Percentiles rank a stretch among this genome's conserved stretches.
Evolutionary conservation across 257 asterid genomes (phyloP).

Genomic region (Primulina eburnea): DNA sequence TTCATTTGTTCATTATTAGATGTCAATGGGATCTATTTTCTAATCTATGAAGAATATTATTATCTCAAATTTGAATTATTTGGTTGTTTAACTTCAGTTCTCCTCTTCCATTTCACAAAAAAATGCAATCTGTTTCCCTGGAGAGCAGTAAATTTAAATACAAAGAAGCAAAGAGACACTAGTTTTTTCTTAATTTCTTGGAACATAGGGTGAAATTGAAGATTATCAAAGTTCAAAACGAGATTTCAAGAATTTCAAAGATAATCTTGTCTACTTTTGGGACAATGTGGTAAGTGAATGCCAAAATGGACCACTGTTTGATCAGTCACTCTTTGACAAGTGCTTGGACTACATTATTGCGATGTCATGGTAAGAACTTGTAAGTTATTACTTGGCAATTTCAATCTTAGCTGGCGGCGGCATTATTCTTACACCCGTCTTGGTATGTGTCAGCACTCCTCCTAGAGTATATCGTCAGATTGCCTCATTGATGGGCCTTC

Average conservation of each 20-base stretch:
- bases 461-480: conserved; percentile 91
- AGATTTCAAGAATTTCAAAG: conserved; percentile 87
- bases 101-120: conserved; percentile 11
- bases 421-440: conserved; percentile 28
- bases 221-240: conserved; percentile 91
- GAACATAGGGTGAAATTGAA: conserved; percentile 79
- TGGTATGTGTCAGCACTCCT: conserved; percentile 71
- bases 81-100: neutral
- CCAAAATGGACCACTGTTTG: conserved; percentile 91
- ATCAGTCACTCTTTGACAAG: conserved; percentile 74
- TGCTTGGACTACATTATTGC: conserved; percentile 98
- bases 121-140: conserved; percentile 12
- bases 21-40: neutral
- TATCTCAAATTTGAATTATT: conserved; percentile 8
- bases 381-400: conserved; percentile 13
- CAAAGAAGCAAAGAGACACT: neutral
- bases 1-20: neutral
- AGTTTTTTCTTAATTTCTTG: conserved; percentile 45
- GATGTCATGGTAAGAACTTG: conserved; percentile 76
- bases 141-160: conserved; percentile 14
- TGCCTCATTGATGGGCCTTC: conserved; percentile 96
- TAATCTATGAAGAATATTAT: neutral
- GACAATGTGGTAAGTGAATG: conserved; percentile 89
- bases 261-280: conserved; percentile 76
- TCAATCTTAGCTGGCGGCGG: conserved; percentile 16